Base-by-base conservation (phyloP, 306 rosid species). In the Malus sylvestris region DNA sequence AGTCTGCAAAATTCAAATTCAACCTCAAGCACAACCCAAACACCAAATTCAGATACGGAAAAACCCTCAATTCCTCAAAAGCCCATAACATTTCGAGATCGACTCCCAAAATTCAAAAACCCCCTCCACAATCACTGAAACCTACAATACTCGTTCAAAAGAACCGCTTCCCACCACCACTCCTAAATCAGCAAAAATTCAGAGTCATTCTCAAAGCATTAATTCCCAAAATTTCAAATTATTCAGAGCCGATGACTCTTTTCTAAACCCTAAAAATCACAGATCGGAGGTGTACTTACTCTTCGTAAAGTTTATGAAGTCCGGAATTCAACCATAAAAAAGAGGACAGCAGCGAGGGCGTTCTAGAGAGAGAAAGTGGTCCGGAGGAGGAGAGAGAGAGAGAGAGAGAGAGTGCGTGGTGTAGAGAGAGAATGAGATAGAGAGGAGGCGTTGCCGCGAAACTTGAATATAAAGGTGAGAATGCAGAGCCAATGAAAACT, bases 361-460 rank as follows among this genome's bases (percentile, higher is more conserved):
- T 12, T 68, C 30, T 29, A 6, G 59, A 45, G 73, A 89, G 73
- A 76, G 76, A 77, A 44, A 58, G 78, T 30, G 83, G 55, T 80
- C 76, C 83, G 68, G 52, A 69, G 27, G 69, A 23, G 27, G 61
- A 40, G 63, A 81, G 79, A 71, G 61, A 75, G 81, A 82, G 64
- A 30, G 81, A n/a, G 74, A n/a, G 19, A 42, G 63, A 53, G 79
- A 57, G 61, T 8, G 38, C 12, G 75, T 38, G 20, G 46, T 46
- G 11, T 25, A 64, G 65, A 79, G 69, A 63, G 69, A 63, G 69
- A 68, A 29, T 66, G 81, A 80, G 77, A 49, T 70, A n/a, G 38
- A 32, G 51, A 13, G 52, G 22, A 63, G 40, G 77, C 68, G 80
- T 91, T 91, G 93, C 97, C 97, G 96, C 96, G 97, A 92, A 92